phyloP scores from a whole-genome alignment of 345 rosid genomes.

The Turritis glabra region DNA sequence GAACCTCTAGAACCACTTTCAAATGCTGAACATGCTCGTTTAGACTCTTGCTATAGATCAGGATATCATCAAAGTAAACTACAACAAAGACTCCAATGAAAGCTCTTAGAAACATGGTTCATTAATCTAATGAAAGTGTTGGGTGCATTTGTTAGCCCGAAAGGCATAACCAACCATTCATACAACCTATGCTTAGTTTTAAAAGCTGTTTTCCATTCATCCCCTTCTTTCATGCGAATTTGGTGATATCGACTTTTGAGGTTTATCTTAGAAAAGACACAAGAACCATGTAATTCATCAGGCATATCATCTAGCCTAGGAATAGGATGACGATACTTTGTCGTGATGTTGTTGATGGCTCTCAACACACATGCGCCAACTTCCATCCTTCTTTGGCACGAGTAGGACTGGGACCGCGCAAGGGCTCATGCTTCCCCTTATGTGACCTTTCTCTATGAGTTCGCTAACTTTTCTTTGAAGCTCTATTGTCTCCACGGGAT shows the following conservation, averaged over 20 bases:
- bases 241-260: neutral
- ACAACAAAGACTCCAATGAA: too few relatives aligned
- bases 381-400: neutral
- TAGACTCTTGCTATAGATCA: neutral
- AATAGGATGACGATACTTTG: neutral
- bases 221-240: too few relatives aligned
- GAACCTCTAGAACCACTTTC: rapidly evolving
- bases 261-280: neutral
- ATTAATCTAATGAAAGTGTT: neutral
- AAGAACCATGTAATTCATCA: neutral
- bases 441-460: neutral
- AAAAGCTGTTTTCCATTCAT: too few relatives aligned
- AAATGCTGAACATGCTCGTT: neutral
- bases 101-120: too few relatives aligned
- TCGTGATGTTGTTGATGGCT: neutral
- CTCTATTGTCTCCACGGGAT: neutral
- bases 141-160: neutral
- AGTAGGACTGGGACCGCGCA: too few relatives aligned
- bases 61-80: too few relatives aligned
- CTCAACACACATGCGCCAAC: neutral
- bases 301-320: neutral
- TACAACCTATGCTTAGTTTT: too few relatives aligned
- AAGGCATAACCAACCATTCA: too few relatives aligned
- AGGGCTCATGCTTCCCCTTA: neutral
- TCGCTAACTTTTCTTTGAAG: neutral